A percentile compares a stretch with the other conserved stretches of the same genome.
Evolutionary conservation across 306 rosid species (phyloP).

Genomic region (Morella rubra): DNA sequence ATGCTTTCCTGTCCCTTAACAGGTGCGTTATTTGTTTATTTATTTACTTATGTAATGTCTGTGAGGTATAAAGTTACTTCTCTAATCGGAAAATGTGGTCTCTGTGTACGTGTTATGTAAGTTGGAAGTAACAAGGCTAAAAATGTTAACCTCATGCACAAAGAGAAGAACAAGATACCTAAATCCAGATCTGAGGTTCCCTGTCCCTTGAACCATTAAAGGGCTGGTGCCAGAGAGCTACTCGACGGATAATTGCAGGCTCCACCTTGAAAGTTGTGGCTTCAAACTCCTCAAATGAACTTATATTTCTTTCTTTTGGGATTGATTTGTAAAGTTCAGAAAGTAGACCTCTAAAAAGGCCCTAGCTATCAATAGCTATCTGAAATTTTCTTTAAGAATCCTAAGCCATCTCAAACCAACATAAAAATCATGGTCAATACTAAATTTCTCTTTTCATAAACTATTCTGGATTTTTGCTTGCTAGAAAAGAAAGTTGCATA

Average conservation of each 20-base stretch:
- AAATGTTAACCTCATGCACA: not conserved
- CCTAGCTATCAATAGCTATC: conserved; percentile 9
- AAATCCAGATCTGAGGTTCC: not conserved
- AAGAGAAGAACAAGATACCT: not conserved
- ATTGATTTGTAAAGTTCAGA: conserved; percentile 3
- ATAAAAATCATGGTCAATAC: not conserved
- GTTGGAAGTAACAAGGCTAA: conserved; percentile 11
- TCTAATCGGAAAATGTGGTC: conserved; percentile 1
- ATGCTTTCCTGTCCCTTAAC: conserved; percentile 79
- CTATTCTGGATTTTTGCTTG: not conserved
- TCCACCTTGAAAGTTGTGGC: not conserved
- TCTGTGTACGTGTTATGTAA: not conserved
- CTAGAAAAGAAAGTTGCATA: not conserved
- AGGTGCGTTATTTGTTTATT: conserved; percentile 43
- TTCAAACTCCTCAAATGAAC: conserved; percentile 18
- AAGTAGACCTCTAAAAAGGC: not conserved
- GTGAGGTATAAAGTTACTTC: not conserved
- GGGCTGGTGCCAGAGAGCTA: not conserved
- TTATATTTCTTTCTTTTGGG: not conserved
- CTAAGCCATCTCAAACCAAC: not conserved
- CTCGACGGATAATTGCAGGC: not conserved
- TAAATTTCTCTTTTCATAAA: not conserved
- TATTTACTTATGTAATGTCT: not conserved
- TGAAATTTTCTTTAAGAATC: not conserved
- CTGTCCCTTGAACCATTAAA: not conserved